A percentile compares a stretch with the other conserved stretches of the same genome.
These are phyloP conservation scores for Globisporangium apiculatum DNA, from an alignment of 352 stramenopile genomes.

Conservation along the genomic window DNA sequence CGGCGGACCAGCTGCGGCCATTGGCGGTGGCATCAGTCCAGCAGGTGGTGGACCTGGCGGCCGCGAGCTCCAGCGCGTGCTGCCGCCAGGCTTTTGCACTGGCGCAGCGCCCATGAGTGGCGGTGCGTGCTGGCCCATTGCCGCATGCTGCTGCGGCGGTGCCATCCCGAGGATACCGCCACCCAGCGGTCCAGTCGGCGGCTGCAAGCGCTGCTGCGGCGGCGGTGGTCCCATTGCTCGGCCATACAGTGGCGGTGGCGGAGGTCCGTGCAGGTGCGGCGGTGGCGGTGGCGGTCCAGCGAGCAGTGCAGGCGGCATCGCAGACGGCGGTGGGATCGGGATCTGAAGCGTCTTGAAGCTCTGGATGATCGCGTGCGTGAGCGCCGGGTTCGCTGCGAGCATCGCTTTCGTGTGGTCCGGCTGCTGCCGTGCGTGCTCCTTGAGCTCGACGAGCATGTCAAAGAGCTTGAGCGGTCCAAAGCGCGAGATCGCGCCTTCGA, in stretches of 20 bases:
- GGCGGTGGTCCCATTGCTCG: conserved; percentile 8
- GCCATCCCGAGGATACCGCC: conserved; percentile 14
- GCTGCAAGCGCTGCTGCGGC: conserved; percentile 26
- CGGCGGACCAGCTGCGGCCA: background rate
- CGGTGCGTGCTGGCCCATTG: conserved; percentile 37
- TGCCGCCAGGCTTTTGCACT: conserved; percentile 31
- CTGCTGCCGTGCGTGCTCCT: conserved; percentile 69
- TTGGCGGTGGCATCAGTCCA: conserved; percentile 10
- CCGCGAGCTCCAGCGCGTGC: conserved; percentile 60
- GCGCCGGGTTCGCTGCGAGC: conserved; percentile 62
- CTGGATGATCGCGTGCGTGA: conserved; percentile 81
- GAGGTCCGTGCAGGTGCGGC: conserved; percentile 7
- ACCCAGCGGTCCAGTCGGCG: background rate
- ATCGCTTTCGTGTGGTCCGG: conserved; percentile 76
- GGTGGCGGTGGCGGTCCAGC: conserved; percentile 1
- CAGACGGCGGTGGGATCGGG: conserved; percentile 49
- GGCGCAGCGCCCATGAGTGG: conserved; percentile 16
- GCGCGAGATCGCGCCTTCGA: conserved; percentile 60
- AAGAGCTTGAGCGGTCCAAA: conserved; percentile 76
- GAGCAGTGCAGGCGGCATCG: conserved; percentile 50
- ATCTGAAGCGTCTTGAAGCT: conserved; percentile 83
- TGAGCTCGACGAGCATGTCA: conserved; percentile 75
- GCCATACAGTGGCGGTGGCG: conserved; percentile 7
- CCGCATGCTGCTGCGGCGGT: conserved; percentile 23
- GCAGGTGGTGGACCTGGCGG: conserved; percentile 27